Evolutionary conservation across 257 asterid genomes (phyloP), one percentile per base, ranked within the genome.

Genomic region (Solanum stenotomum): DNA sequence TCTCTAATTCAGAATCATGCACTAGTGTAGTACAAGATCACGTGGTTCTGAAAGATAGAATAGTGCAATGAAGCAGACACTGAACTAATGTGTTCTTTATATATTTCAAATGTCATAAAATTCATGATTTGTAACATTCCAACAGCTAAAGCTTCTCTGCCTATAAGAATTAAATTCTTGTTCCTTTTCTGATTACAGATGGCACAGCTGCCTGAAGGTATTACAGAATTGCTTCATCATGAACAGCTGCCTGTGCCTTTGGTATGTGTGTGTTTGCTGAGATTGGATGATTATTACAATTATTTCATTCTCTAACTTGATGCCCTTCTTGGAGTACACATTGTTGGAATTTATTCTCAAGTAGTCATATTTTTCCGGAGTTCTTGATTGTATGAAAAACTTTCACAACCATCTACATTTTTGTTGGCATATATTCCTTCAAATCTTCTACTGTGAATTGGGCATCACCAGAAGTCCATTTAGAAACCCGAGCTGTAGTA

Each of bases 131-230:
- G 29, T 82, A 2, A 49, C 85, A 46, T 81, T 82, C 85, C 70
- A 82, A 82, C 70, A 49, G 14, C 14, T 82, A 18, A 31, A 18
- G 68, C 85, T 49, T 49, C 70, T 82, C 29, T 81, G 68, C 68
- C 29, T 44, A 0, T 29, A 46, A 20, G 29, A 82, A 82, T 18
- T 82, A 49, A 29, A 49, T 87, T 79, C 74, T 38, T 20, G 10
- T 49, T 29, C 23, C 29, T 83, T 79, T 74, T 90, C 77, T 42
- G 40, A 23, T 88, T 89, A n/a, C 96, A 96, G 98, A 95, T 96
- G 99, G 98, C 98, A 87, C 94, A 92, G 89, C 91, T 96, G 91
- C 98, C 99, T 16, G 98, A 96, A 92, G 98, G 98, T 88, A 95
- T 96, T 86, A 94, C 97, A 7, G 97, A 95, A 90, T 88, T 96